These are phyloP conservation scores for Barnettozyma populi DNA, from an alignment of 805 yeast genomes.

Conservation along the genomic window DNA sequence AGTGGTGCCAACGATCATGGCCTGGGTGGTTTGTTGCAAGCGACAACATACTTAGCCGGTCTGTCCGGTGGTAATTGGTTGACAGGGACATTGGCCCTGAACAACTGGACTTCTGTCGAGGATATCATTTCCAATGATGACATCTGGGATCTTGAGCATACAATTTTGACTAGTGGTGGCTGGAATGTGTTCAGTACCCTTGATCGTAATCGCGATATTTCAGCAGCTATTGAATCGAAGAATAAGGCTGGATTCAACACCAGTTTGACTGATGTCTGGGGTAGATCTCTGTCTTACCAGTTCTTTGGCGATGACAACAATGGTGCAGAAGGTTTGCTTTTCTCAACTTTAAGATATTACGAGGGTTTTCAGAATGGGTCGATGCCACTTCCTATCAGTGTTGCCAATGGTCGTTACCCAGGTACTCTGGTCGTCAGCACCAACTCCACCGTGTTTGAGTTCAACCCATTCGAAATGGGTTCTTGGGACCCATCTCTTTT, in stretches of 20 bases:
- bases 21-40: slow-evolving; percentile 66
- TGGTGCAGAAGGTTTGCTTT: slow-evolving; percentile 60
- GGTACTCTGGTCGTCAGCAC: slow-evolving; percentile 46
- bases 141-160: slow-evolving; percentile 64
- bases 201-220: slow-evolving; percentile 48
- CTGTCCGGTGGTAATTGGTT: slow-evolving; percentile 84
- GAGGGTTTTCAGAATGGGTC: slow-evolving; percentile 54
- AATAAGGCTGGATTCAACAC: slow-evolving; percentile 59
- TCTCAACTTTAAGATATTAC: slow-evolving; percentile 50
- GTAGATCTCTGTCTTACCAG: slow-evolving; percentile 67
- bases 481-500: slow-evolving; percentile 78
- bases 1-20: slow-evolving; percentile 46
- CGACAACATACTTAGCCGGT: slow-evolving; percentile 67
- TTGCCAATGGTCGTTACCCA: slow-evolving; percentile 59
- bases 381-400: slow-evolving; percentile 70
- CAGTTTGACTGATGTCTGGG: slow-evolving; percentile 74
- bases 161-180: slow-evolving; percentile 61
- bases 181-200: slow-evolving; percentile 45
- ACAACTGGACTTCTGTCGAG: slow-evolving; percentile 70
- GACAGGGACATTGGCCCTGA: slow-evolving; percentile 59
- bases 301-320: slow-evolving; percentile 56
- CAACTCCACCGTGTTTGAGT: slow-evolving; percentile 65
- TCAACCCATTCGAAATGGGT: slow-evolving; percentile 72
- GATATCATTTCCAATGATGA: slow-evolving; percentile 42
- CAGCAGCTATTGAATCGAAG: slow-evolving; percentile 48